Evolutionary conservation across 2,329 filamentous ascomycete species (phyloP), one percentile per base, ranked within the genome.

Genomic region (Aspergillus tamarii): DNA sequence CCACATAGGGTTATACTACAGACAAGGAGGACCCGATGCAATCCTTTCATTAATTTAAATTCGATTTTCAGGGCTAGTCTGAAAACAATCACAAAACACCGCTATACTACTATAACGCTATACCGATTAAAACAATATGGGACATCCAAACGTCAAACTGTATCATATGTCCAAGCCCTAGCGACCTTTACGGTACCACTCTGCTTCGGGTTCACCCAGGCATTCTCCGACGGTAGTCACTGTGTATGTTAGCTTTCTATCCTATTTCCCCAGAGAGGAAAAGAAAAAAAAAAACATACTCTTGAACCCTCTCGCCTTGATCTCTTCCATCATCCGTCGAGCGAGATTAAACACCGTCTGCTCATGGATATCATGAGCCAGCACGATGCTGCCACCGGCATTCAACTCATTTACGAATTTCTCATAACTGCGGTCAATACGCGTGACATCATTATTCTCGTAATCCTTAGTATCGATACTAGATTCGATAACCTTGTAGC

Each of bases 211-310:
- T 62, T 88, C 85, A 0, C 82, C 82, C 19, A 88, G 77, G 62
- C 87, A 89, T 64, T 87, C 84, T 0, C 85, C 87, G 5, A 88
- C 82, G 1, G 85, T 85, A 32, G 85, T 84, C 50, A 82, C 81
- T 71, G 67, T 67, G 62, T 0, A 2, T 56, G 48, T 59, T n/a
- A 57, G 32, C 48, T 61, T 16, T 32, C 52, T 26, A 9, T 19
- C 45, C 43, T 62, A 19, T 26, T 21, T 21, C 36, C 3, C 28
- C 11, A 46, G 11, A 41, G 16, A 55, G 32, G 8, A 60, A 32
- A 23, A 54, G 32, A 19, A 53, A 32, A 23, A 54, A 30, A 19
- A 53, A 12, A 45, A 69, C 75, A 39, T 69, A 77, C 75, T 64
- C 21, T 58, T 61, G 61, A 78, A 82, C 0, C 84, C 84, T 21